Base-by-base conservation (phyloP, 352 stramenopile species). In the Phytophthora tubulina region DNA sequence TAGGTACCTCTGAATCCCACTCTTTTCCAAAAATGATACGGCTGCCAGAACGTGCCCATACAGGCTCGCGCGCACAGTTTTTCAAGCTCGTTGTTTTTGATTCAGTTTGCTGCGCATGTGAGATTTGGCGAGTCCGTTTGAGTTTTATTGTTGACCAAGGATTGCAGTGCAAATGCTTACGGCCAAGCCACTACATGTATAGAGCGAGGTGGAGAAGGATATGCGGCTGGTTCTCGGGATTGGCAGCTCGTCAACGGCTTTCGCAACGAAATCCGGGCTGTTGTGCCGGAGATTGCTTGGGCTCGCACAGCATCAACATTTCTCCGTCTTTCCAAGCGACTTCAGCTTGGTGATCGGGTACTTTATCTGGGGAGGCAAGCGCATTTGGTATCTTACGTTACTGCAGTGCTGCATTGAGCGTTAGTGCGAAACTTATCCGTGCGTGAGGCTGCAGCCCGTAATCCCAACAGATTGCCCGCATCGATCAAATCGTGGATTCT, bases 1-100 rank as follows among this genome's bases (percentile, higher is more conserved):
- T 38, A 60, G 58, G 63, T 74, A 75, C 69, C 73, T 74, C 59
- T 15, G 13, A 0, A 8, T 61, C 51, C 64, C 50, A 61, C 66
- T 66, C 55, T 60, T 58, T 72, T 55, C 50, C 38, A 36, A 30
- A 53, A 69, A 69, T 64, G 62, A 67, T 71, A 48, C 63, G 42
- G 33, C 46, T 56, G 62, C 48, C 54, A 62, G 54, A 75, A 75
- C 41, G 46, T 63, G 60, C 52, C 17, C 4, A 11, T 15, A 58
- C 36, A 42, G 35, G 13, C n/a, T 66, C 45, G 14, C 45, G 5
- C 21, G 6, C 14, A 17, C 7, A n/a, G 4, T 6, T 46, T 46
- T 46, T 27, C 9, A 3, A 6, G 8, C 8, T 17, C n/a, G 13
- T 11, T 45, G 5, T n/a, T 27, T 46, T 21, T 44, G 5, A 14